Evolutionary conservation across 2,329 filamentous ascomycete species (phyloP).

Genomic region (Triangularia setosa): DNA sequence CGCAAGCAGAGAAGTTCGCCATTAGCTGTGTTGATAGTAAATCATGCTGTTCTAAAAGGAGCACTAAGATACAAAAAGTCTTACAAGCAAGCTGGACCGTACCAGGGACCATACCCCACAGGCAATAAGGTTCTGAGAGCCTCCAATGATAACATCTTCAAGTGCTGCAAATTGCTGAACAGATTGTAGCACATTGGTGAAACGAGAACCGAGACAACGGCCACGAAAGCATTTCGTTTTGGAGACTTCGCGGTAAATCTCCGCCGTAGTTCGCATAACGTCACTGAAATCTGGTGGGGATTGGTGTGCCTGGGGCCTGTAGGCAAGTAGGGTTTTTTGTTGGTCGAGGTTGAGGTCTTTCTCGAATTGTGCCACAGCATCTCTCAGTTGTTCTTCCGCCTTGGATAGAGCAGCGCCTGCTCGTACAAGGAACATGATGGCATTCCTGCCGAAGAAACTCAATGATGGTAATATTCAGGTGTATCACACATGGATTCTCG

Average conservation of each 20-base stretch:
- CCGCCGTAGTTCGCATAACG: constrained; percentile 39
- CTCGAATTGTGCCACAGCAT: constrained; percentile 40
- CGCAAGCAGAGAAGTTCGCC: constrained; percentile 30
- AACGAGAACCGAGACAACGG: constrained; percentile 38
- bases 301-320: constrained; percentile 18
- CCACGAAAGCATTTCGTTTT: constrained; percentile 17
- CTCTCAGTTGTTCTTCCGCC: constrained; percentile 38
- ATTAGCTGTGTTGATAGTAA: constrained; percentile 27
- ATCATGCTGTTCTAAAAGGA: constrained; percentile 8
- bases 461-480: no score
- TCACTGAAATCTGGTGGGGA: constrained; percentile 32
- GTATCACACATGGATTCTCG: no score
- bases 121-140: constrained; percentile 42
- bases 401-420: constrained; percentile 12
- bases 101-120: constrained; percentile 44
- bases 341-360: constrained; percentile 34
- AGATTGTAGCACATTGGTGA: constrained; percentile 38
- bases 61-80: constrained; percentile 15
- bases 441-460: neutral
- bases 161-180: constrained; percentile 42
- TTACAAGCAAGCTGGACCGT: constrained; percentile 38
- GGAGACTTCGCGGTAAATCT: constrained; percentile 30
- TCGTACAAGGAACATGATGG: neutral
- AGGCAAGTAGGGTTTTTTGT: constrained; percentile 30
- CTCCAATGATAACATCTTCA: constrained; percentile 40